Evolutionary conservation across 768 basidiomycete genomes (phyloP), one percentile per base, ranked within the genome.

Genomic region (Termitomyces sp.): DNA sequence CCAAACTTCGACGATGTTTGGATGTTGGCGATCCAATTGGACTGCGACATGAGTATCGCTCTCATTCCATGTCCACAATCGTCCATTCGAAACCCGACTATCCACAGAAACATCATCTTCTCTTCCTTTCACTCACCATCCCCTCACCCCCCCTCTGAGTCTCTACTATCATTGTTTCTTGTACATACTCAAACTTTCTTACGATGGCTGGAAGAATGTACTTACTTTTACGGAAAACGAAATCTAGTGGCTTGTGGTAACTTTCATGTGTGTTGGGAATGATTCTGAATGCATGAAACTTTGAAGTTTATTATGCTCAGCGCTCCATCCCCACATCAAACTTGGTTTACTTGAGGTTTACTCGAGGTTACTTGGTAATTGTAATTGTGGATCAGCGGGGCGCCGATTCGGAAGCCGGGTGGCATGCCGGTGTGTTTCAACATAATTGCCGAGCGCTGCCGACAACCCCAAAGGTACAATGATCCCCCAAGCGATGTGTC

Each of bases 391-490:
- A 38, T 46, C 44, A 48, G 50, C 50, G 50, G 50, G 50, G 16
- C 5, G 5, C 26, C 18, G 40, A n/a, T 28, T 53, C 40, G 53
- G 53, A 41, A 54, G 53, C 40, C 57, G 30, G 53, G 38, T 38
- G 40, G 50, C n/a, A 44, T 55, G 20, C 13, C 14, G 40, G 40
- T 58, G 52, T 65, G 51, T 61, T 63, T 61, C 49, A 33, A 51
- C 0, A 23, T 26, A 38, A 41, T 2, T 59, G 63, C 63, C 61
- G 65, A 60, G 23, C 20, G 12, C n/a, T 63, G 60, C 66, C 61
- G 64, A 63, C 32, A 63, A 50, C 67, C 66, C 66, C 63, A 65
- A 67, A 54, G 57, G 35, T 50, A 48, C 44, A 62, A 58, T 58
- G 41, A 16, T 52, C 57, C 61, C 64, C 64, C 60, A 62, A 64